Conservation (phyloP, 768 basidiomycete species). For the Lentinus brumalis region DNA sequence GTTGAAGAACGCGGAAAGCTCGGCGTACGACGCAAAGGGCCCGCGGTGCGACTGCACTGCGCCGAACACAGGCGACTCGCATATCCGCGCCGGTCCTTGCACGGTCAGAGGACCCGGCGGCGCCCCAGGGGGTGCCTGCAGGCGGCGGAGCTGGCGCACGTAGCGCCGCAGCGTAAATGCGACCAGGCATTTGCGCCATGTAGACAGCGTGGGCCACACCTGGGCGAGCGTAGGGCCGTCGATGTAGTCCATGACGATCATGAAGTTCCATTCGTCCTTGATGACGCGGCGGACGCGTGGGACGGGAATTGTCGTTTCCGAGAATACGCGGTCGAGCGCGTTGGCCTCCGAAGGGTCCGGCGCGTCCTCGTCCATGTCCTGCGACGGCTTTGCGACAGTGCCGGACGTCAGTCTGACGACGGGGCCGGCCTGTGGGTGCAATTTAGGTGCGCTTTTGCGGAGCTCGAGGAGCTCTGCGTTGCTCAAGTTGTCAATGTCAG, state of each 20-base stretch:
- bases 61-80: conserved; percentile 5
- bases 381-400: neutral
- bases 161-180: conserved; percentile 33
- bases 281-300: conserved; percentile 19
- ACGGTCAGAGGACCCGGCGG: conserved; percentile 2
- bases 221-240: conserved; percentile 25
- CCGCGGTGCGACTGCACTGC: neutral
- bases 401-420: neutral
- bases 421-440: neutral
- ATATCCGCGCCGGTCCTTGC: neutral
- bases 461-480: conserved; percentile 3
- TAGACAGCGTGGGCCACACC: conserved; percentile 28
- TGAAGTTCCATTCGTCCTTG: neutral
- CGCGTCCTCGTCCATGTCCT: conserved; percentile 4
- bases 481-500: conserved; percentile 4
- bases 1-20: conserved; percentile 5
- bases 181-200: conserved; percentile 26
- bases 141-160: conserved; percentile 27
- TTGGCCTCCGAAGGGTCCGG: neutral
- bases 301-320: conserved; percentile 18
- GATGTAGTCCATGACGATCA: conserved; percentile 28
- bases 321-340: conserved; percentile 4
- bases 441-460: neutral
- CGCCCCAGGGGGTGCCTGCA: neutral
- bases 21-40: neutral